Percentiles rank a stretch among this genome's conserved stretches.
These are phyloP conservation scores for Monotropa hypopitys DNA, from an alignment of 179 eudicot species.

Conservation along the genomic window DNA sequence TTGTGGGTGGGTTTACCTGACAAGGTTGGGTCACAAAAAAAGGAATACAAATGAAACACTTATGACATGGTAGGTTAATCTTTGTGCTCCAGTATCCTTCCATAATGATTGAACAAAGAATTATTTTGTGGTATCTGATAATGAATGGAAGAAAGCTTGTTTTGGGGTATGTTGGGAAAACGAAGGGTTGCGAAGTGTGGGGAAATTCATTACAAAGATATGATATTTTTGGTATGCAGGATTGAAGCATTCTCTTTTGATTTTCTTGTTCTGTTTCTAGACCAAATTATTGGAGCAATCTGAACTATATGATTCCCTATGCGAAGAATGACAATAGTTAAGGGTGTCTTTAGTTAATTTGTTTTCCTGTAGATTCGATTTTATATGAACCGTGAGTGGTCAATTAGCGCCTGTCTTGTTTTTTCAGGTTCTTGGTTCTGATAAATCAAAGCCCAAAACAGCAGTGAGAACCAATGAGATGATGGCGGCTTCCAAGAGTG, in stretches of 20 bases:
- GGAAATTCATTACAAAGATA: neutral
- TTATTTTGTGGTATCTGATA: neutral
- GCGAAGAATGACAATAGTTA: neutral
- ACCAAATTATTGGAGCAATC: neutral
- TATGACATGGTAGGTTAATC: neutral
- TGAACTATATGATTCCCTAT: neutral
- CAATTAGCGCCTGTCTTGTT: neutral
- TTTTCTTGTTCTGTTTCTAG: neutral
- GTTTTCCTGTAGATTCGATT: neutral
- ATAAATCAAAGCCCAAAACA: slow-evolving; percentile 48
- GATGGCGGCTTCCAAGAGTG: slow-evolving; percentile 29
- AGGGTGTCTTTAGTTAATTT: neutral
- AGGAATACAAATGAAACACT: neutral
- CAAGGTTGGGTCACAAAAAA: neutral
- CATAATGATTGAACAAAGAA: neutral
- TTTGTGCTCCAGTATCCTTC: neutral
- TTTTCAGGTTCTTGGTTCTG: slow-evolving; percentile 45
- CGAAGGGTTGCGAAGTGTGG: neutral
- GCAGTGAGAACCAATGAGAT: slow-evolving; percentile 30
- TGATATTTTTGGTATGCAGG: neutral
- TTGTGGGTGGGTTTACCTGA: neutral
- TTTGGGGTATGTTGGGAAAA: neutral
- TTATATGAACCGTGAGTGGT: neutral
- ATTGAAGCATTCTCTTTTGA: neutral
- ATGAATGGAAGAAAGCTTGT: neutral